phyloP scores from a whole-genome alignment of 2,329 filamentous ascomycete genomes.

The Penicillium sp. region DNA sequence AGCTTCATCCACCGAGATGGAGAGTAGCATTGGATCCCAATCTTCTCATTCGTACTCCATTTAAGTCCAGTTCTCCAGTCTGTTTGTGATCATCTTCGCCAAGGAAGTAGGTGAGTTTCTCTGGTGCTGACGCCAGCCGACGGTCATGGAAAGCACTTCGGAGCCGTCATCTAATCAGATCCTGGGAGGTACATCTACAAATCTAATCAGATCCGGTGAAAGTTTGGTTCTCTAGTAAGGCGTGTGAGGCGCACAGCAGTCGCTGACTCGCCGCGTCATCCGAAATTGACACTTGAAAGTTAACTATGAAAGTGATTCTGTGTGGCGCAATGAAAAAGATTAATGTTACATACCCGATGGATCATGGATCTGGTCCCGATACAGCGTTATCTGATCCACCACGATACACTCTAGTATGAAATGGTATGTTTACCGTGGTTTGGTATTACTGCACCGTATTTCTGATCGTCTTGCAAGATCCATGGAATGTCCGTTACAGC shows the following conservation, averaged over 20 bases:
- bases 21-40: background rate
- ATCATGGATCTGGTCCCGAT: background rate
- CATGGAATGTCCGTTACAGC: background rate
- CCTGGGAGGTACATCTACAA: slow-evolving; percentile 13
- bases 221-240: slow-evolving; percentile 14
- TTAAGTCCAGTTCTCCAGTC: background rate
- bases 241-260: background rate
- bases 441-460: no score
- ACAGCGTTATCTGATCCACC: background rate
- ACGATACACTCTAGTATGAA: no score
- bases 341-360: background rate
- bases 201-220: slow-evolving; percentile 27
- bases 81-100: background rate
- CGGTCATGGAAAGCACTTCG: background rate
- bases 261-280: background rate
- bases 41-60: no score
- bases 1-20: background rate
- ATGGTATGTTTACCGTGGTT: no score
- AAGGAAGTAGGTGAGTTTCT: no score
- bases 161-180: slow-evolving; percentile 18
- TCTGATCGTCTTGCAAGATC: background rate
- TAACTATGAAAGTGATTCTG: background rate
- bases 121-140: background rate
- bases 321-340: background rate
- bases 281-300: no score